Conservation (phyloP, 2,329 filamentous ascomycete species). For the Massarina eburnea region DNA sequence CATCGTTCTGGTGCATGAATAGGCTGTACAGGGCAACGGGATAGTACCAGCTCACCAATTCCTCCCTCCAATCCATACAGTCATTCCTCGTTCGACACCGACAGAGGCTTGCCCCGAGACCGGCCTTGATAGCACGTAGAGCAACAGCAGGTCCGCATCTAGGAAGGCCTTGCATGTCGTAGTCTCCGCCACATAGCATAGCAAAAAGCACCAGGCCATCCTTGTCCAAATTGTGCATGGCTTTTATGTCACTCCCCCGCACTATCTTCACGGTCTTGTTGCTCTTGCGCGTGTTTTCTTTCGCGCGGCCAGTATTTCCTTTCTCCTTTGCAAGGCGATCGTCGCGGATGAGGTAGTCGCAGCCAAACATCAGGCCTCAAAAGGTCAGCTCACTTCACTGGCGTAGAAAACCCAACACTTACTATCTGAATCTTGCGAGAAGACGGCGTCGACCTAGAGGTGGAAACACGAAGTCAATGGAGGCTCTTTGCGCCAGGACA, state of each 20-base stretch:
- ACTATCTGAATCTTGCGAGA: constrained; percentile 50
- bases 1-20: not conserved
- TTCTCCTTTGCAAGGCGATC: constrained; percentile 28
- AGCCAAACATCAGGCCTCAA: constrained; percentile 49
- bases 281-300: constrained; percentile 37
- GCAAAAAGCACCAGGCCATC: constrained; percentile 46
- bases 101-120: constrained; percentile 35
- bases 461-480: too few species aligned
- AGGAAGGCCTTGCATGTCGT: constrained; percentile 39
- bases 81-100: constrained; percentile 19
- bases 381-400: too few species aligned
- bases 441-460: constrained; percentile 56
- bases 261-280: constrained; percentile 36
- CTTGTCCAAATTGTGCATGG: constrained; percentile 32
- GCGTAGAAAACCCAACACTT: too few species aligned
- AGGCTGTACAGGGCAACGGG: not conserved
- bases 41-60: constrained; percentile 17
- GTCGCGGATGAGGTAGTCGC: constrained; percentile 45
- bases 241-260: constrained; percentile 26
- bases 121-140: constrained; percentile 23
- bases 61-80: constrained; percentile 27
- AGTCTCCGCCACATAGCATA: constrained; percentile 47
- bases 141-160: constrained; percentile 41
- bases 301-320: constrained; percentile 19
- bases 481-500: too few species aligned